Base-by-base conservation (phyloP, 345 rosid genomes). In the Heritiera littoralis region DNA sequence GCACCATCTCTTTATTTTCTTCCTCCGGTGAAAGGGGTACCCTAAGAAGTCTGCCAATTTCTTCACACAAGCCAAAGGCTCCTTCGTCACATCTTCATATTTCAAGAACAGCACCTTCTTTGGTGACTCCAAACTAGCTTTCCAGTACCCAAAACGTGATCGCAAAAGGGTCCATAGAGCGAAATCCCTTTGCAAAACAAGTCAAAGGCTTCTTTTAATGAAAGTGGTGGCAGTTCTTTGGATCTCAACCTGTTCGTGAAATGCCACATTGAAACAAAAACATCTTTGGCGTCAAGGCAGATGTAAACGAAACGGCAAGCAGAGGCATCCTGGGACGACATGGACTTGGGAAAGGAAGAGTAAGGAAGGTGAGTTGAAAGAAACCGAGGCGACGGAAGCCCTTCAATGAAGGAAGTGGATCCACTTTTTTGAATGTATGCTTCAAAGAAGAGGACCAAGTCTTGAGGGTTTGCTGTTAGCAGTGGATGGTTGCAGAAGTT, bases 251-350 rank as follows among this genome's bases (percentile, higher is more conserved):
- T 45, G 78, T 81, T 85, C 41, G 55, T 5, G 66, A 79, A 83
- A 40, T 87, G 83, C 75, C 81, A 85, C 14, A 18, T 6, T 9
- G 87, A 85, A 11, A 80, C 80, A 0, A 83, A 66, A 7, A 46
- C 76, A 78, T 87, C 86, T 49, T 83, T 75, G 3, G 85, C 82
- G 78, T 85, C 69, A 8, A 86, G 58, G 2, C 80, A 64, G n/a
- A 85, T 40, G 79, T 85, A 81, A 28, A 85, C 79, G 12, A 84
- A 72, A 78, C 71, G 76, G 71, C 84, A 86, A 0, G 63, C 79
- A 4, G 78, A 76, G 1, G 48, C 45, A 4, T 67, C 54, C 6
- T 23, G 32, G 32, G 35, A 30, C 64, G 70, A 61, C 64, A 77
- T 6, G 64, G 75, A 66, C 6, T 46, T 12, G 1, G 86, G 86